phyloP scores from a whole-genome alignment of 2,329 filamentous ascomycete genomes.

The Nectriaceae sp. region DNA sequence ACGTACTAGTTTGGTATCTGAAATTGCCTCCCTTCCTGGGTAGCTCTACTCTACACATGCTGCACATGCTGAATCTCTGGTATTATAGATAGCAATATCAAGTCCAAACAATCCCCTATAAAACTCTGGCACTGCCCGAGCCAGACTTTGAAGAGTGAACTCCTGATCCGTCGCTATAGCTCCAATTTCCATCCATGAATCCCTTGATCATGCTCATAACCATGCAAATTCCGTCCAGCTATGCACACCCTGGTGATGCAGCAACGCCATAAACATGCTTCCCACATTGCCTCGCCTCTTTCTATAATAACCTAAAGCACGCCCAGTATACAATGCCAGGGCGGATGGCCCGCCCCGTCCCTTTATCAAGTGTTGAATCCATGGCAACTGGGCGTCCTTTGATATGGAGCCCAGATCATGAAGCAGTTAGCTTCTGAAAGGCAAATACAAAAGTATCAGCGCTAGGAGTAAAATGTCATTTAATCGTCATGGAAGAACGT shows the following conservation, averaged over 20 bases:
- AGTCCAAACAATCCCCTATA: constrained; percentile 19
- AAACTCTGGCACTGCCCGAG: constrained; percentile 17
- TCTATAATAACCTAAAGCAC: constrained; percentile 35
- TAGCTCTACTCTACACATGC: too few species aligned
- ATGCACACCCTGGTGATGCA: constrained; percentile 32
- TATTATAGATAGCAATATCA: constrained; percentile 21
- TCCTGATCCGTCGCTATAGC: constrained; percentile 24
- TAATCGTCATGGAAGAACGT: constrained; percentile 55
- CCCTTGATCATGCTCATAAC: constrained; percentile 29
- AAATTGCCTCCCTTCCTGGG: too few species aligned
- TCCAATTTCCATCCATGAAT: constrained; percentile 20
- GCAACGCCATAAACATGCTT: constrained; percentile 41
- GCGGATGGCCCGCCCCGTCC: constrained; percentile 26
- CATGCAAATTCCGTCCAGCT: constrained; percentile 30
- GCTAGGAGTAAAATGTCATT: constrained; percentile 1
- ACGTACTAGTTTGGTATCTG: too few species aligned
- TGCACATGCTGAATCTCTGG: too few species aligned
- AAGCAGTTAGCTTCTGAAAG: constrained; percentile 15
- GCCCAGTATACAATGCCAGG: constrained; percentile 32
- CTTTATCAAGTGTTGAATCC: constrained; percentile 22
- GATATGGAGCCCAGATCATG: constrained; percentile 9
- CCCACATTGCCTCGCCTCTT: constrained; percentile 29
- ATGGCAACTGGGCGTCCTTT: constrained; percentile 13
- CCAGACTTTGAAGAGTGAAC: too few species aligned
- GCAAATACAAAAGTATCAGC: constrained; percentile 5